Evolutionary conservation across 139 green algal species (phyloP).

Genomic region (Coccomyxa sp.): DNA sequence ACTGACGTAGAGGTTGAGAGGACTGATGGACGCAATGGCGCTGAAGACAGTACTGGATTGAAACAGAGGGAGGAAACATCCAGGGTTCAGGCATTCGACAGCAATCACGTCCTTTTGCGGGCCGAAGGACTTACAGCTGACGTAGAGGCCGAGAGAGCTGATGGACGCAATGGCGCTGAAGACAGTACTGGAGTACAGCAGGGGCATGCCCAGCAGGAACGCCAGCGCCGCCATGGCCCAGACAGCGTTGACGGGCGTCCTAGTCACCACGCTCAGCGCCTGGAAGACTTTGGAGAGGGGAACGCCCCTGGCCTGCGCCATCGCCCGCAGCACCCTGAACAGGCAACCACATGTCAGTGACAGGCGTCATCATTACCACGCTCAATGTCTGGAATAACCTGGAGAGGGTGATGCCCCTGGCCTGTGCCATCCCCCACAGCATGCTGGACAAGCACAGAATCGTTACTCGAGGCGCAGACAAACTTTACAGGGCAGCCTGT

Average conservation of each 20-base stretch:
- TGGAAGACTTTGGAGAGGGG: not conserved
- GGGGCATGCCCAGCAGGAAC: constrained; percentile 15
- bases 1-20: not conserved
- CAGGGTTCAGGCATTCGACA: no score
- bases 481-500: no score
- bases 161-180: not conserved
- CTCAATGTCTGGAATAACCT: not conserved
- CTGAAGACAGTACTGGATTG: not conserved
- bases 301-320: not conserved
- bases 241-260: not conserved
- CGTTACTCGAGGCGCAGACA: no score
- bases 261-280: not conserved
- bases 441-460: not conserved
- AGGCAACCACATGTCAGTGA: not conserved
- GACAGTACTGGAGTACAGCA: not conserved
- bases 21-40: not conserved
- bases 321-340: not conserved
- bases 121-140: not conserved
- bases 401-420: not conserved
- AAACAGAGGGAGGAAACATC: not conserved
- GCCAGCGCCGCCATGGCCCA: constrained; percentile 13
- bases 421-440: not conserved
- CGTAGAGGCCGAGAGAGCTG: not conserved
- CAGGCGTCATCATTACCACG: not conserved
- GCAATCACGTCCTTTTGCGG: no score